These are phyloP conservation scores for Ensete glaucum DNA, from an alignment of 176 grass and related monocot species.

Conservation along the genomic window DNA sequence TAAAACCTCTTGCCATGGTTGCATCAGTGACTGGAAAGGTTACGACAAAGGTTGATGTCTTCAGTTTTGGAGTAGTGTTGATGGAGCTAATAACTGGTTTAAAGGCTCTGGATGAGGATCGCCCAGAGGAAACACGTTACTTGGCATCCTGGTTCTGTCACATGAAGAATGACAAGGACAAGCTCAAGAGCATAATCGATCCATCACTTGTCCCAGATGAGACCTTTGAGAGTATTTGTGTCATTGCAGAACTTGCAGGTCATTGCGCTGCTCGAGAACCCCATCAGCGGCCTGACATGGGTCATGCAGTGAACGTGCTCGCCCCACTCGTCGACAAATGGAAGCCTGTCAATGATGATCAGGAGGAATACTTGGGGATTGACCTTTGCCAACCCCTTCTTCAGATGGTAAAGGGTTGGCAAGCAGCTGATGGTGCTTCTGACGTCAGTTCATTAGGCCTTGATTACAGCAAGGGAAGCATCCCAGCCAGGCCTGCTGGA, in stretches of 20 bases:
- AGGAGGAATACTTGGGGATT: constrained; percentile 78
- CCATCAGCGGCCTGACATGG: constrained; percentile 72
- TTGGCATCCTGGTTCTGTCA: constrained; percentile 74
- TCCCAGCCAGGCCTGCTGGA: constrained; percentile 67
- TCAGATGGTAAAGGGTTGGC: constrained; percentile 95
- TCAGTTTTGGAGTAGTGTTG: constrained; percentile 90
- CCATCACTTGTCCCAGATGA: constrained; percentile 45
- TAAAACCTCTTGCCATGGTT: neutral
- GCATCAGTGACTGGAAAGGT: constrained; percentile 83
- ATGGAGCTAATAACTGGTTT: constrained; percentile 88
- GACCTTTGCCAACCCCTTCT: constrained; percentile 78
- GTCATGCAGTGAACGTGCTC: constrained; percentile 60
- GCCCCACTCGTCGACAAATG: constrained; percentile 89
- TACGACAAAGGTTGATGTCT: constrained; percentile 89
- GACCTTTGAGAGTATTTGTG: constrained; percentile 56
- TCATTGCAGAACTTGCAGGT: constrained; percentile 69
- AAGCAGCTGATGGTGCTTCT: constrained; percentile 51
- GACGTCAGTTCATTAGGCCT: constrained; percentile 55
- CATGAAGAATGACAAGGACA: constrained; percentile 52
- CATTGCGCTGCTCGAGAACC: constrained; percentile 84
- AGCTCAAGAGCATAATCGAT: constrained; percentile 56
- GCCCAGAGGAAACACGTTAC: constrained; percentile 68
- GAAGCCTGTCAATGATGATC: constrained; percentile 61
- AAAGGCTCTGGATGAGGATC: constrained; percentile 63
- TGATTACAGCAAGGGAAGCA: constrained; percentile 93